These are phyloP conservation scores for Vitis hybrid DNA, from an alignment of 177 flowering plant genomes.

Conservation along the genomic window DNA sequence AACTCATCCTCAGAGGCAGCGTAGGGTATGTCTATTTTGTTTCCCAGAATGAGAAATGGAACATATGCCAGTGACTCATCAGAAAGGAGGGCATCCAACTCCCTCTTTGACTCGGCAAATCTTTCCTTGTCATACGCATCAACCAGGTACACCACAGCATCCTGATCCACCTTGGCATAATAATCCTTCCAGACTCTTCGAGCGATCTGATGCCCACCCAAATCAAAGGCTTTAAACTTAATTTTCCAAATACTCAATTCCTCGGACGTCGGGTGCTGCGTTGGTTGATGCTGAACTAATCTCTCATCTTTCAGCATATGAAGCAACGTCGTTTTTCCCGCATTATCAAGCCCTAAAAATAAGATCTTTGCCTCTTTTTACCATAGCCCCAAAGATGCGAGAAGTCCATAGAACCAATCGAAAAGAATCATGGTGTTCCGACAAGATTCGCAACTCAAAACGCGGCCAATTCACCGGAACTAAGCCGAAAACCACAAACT, in stretches of 20 bases:
- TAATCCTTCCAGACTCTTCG: conserved; percentile 44
- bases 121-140: too few relatives aligned
- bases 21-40: too few relatives aligned
- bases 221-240: conserved; percentile 48
- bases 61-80: too few relatives aligned
- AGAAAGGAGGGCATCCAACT: too few relatives aligned
- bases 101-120: too few relatives aligned
- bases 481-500: neutral
- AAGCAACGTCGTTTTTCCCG: conserved; percentile 80
- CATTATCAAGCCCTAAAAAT: conserved; percentile 81
- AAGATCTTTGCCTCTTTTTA: conserved; percentile 85
- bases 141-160: conserved; percentile 50
- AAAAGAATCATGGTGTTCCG: conserved; percentile 52
- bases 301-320: conserved; percentile 83
- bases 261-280: conserved; percentile 45
- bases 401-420: conserved; percentile 84
- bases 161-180: conserved; percentile 54
- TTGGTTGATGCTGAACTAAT: conserved; percentile 46
- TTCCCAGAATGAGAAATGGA: too few relatives aligned
- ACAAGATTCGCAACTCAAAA: neutral
- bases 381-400: conserved; percentile 81
- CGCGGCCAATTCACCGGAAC: neutral
- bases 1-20: too few relatives aligned
- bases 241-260: conserved; percentile 46
- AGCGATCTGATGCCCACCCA: conserved; percentile 51